phyloP scores from a whole-genome alignment of 495 filamentous ascomycete species.

The Chaetomium fimeti region DNA sequence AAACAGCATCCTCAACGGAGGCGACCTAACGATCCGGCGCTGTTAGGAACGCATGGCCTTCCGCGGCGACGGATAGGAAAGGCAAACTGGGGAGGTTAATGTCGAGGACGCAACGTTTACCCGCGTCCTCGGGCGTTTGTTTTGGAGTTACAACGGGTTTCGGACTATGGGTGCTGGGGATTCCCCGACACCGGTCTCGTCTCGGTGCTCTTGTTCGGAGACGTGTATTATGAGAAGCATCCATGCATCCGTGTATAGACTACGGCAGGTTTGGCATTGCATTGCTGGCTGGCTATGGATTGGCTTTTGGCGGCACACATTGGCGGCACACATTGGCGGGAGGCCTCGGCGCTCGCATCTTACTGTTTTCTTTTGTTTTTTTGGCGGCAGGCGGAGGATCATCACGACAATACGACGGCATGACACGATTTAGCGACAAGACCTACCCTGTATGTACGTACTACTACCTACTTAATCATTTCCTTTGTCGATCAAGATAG shows the following conservation, averaged over 20 bases:
- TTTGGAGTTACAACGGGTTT: slow-evolving; percentile 9
- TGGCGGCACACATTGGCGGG: neutral
- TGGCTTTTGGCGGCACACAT: slow-evolving; percentile 4
- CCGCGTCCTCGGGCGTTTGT: slow-evolving; percentile 2
- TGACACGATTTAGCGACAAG: slow-evolving; percentile 23
- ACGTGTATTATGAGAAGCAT: slow-evolving; percentile 20
- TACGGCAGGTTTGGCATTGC: slow-evolving; percentile 17
- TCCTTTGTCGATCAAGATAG: slow-evolving; percentile 23
- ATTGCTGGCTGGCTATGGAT: slow-evolving; percentile 22
- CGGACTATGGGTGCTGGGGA: neutral
- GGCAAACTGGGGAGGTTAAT: neutral
- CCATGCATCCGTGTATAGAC: slow-evolving; percentile 19
- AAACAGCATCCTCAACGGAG: slow-evolving; percentile 10
- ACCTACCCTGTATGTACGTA: slow-evolving; percentile 23
- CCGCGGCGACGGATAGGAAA: slow-evolving; percentile 7
- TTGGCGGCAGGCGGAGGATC: slow-evolving; percentile 10
- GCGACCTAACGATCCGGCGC: neutral
- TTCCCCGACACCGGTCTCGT: neutral
- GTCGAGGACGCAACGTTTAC: neutral
- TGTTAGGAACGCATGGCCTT: slow-evolving; percentile 4
- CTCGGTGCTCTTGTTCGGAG: neutral
- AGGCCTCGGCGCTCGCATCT: slow-evolving; percentile 9
- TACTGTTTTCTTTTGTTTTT: slow-evolving; percentile 6
- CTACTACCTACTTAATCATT: slow-evolving; percentile 22
- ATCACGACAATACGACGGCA: slow-evolving; percentile 24